Evolutionary conservation across 2,329 filamentous ascomycete genomes (phyloP).

Genomic region (Hypocrella siamensis): DNA sequence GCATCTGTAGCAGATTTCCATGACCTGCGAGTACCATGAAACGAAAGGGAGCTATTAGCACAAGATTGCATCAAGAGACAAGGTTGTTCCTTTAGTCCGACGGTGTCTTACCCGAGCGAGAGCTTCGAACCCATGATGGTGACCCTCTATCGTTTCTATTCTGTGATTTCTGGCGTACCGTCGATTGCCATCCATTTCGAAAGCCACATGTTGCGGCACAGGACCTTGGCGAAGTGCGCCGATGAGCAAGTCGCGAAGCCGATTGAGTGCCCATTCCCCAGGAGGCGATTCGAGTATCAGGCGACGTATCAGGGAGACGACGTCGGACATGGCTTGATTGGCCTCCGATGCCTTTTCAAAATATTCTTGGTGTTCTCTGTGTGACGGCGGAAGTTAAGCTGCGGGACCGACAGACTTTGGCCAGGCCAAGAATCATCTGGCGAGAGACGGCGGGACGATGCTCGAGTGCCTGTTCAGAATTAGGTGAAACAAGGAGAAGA

Average conservation of each 20-base stretch:
- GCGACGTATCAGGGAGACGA: slow-evolving; percentile 32
- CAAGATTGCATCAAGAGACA: no score
- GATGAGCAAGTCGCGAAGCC: slow-evolving; percentile 71
- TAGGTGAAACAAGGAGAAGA: neutral
- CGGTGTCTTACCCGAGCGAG: slow-evolving; percentile 60
- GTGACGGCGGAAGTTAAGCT: neutral
- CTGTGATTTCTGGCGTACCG: slow-evolving; percentile 80
- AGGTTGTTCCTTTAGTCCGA: neutral
- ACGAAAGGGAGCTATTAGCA: no score
- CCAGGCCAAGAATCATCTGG: no score
- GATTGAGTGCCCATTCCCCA: slow-evolving; percentile 72
- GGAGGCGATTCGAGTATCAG: slow-evolving; percentile 84
- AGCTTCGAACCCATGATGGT: slow-evolving; percentile 90
- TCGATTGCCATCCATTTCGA: slow-evolving; percentile 97
- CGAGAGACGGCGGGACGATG: no score
- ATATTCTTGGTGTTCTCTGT: slow-evolving; percentile 2
- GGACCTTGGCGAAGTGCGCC: slow-evolving; percentile 80
- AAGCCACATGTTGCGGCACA: slow-evolving; percentile 91
- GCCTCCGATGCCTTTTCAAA: no score
- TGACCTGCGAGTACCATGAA: slow-evolving; percentile 39
- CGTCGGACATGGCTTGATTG: slow-evolving; percentile 30
- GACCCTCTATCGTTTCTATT: slow-evolving; percentile 92
- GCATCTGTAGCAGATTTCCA: slow-evolving; percentile 96
- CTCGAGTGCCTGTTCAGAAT: no score
- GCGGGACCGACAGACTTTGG: no score